A percentile compares a stretch with the other conserved stretches of the same genome.
phyloP scores from a whole-genome alignment of 2,329 filamentous ascomycete genomes.

The Piedraia hortae region DNA sequence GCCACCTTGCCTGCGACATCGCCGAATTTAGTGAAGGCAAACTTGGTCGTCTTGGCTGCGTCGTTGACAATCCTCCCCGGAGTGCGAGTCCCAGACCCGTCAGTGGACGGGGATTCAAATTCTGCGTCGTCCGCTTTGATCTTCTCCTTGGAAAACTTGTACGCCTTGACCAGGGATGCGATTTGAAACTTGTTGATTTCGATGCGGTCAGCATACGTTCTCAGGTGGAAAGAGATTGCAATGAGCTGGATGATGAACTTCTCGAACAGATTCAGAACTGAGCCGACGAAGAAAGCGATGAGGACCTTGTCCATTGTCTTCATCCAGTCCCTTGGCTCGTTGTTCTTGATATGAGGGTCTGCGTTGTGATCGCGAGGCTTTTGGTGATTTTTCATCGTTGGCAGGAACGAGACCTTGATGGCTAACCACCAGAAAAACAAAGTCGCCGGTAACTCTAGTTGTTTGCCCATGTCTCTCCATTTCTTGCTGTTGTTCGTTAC shows the following conservation, averaged over 20 bases:
- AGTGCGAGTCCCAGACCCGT: slow-evolving; percentile 36
- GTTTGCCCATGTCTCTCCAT: slow-evolving; percentile 67
- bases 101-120: slow-evolving; percentile 27
- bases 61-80: slow-evolving; percentile 43
- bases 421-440: slow-evolving; percentile 83
- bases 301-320: slow-evolving; percentile 59
- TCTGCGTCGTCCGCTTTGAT: slow-evolving; percentile 49
- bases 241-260: slow-evolving; percentile 91
- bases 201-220: slow-evolving; percentile 75
- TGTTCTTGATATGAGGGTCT: no score
- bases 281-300: slow-evolving; percentile 55
- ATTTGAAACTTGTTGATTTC: slow-evolving; percentile 84
- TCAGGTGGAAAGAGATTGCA: slow-evolving; percentile 69
- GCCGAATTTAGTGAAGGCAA: slow-evolving; percentile 52
- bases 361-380: slow-evolving; percentile 20
- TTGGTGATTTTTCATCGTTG: slow-evolving; percentile 46
- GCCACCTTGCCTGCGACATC: slow-evolving; percentile 66
- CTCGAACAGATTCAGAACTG: slow-evolving; percentile 57
- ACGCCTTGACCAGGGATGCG: slow-evolving; percentile 34
- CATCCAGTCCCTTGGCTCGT: no score
- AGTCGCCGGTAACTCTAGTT: slow-evolving; percentile 61
- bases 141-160: slow-evolving; percentile 34
- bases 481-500: slow-evolving; percentile 77
- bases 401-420: slow-evolving; percentile 60
- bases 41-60: slow-evolving; percentile 45